Percentiles rank a stretch among this genome's conserved stretches.
Conservation (phyloP, 129 eudicot species). For the Tagetes erecta region DNA sequence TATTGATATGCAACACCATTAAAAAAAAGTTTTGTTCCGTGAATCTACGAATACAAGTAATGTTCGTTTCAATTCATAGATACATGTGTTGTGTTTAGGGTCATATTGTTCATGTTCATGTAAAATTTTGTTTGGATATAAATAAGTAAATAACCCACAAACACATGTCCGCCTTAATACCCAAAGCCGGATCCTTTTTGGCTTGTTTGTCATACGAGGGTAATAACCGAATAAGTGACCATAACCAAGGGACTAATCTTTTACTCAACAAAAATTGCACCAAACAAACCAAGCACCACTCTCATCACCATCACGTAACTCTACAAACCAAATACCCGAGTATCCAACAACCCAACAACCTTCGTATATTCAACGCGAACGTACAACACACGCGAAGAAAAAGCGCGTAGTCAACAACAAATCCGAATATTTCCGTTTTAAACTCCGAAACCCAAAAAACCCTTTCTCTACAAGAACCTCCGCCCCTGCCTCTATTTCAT, state of each 20-base stretch:
- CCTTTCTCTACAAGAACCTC: conserved; percentile 40
- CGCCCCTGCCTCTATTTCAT: conserved; percentile 45
- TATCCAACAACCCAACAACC: not conserved
- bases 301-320: conserved; percentile 21
- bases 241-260: conserved; percentile 11
- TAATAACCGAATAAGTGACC: not conserved
- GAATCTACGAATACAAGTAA: not conserved
- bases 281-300: conserved; percentile 25
- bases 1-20: not conserved
- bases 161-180: no score
- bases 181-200: not conserved
- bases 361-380: not conserved
- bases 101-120: no score
- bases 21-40: no score
- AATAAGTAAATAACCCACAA: not conserved
- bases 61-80: not conserved
- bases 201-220: not conserved
- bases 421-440: conserved; percentile 24
- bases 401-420: conserved; percentile 30
- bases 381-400: not conserved
- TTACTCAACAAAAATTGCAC: not conserved
- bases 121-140: not conserved
- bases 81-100: not conserved
- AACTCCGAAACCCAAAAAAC: conserved; percentile 38
- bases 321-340: conserved; percentile 2